Base-by-base conservation (phyloP, 208 protist genomes). In the Acanthamoeba divionensis region DNA sequence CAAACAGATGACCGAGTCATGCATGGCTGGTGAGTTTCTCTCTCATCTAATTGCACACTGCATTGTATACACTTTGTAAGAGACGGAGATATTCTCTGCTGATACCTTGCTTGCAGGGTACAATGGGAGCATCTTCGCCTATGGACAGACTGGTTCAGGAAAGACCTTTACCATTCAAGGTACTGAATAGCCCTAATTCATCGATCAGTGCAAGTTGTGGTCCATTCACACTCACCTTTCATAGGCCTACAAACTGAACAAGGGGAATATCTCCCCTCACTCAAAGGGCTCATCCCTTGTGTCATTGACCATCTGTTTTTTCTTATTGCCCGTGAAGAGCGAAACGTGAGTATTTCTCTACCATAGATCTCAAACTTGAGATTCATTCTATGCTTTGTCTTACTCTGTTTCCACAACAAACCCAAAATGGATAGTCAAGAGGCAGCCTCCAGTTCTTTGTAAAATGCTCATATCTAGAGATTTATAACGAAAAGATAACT, bases 401-500 rank as follows among this genome's bases (percentile, higher is more conserved):
- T 44, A 38, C 66, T 36, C 21, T 29, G 36, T 77, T 24, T 77
- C 38, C 66, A 48, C 66, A 9, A 48, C 31, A 18, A 77, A 18
- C 12, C 44, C 24, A 18, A 50, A 48, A 6, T 77, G n/a, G 21
- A 48, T 36, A 21, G 66, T 57, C 36, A 13, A 62, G 65, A 77
- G 82, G 36, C 63, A 18, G 18, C 36, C 31, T 50, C 48, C 60
- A 54, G 65, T 71, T 55, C 48, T 29, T 44, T 71, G 77, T 44
- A 21, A 54, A 41, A 8, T 92, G 89, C 62, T 93, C 92, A 10
- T 94, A 91, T 45, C 36, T 94, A 41, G 94, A 95, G 47, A 93
- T 95, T 50, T 95, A 95, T 89, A 95, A 95, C 80, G 94, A 95
- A 48, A 47, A 85, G 29, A 87, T 95, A 38, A 86, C 67, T n/a